phyloP scores from a whole-genome alignment of 2,329 filamentous ascomycete genomes.

The Colletotrichum plurivorum region DNA sequence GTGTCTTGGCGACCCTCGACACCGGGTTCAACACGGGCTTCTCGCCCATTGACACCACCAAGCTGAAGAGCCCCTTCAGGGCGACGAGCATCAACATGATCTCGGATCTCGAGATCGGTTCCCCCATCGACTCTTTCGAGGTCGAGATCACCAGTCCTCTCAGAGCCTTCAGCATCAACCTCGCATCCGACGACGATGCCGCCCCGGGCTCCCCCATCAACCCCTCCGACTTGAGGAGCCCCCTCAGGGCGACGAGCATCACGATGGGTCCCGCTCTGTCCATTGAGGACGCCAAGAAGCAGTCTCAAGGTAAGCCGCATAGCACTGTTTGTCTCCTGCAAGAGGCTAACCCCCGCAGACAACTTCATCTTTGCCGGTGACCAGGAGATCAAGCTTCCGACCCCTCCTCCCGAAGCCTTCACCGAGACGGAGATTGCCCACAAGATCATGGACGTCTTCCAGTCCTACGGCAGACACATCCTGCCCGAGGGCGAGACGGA shows the following conservation, averaged over 20 bases:
- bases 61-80: slow-evolving; percentile 29
- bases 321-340: neutral
- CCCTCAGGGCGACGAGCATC: slow-evolving; percentile 9
- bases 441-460: slow-evolving; percentile 36
- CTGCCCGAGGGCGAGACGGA: slow-evolving; percentile 33
- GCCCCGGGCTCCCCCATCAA: slow-evolving; percentile 19
- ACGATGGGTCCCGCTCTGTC: slow-evolving; percentile 13
- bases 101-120: slow-evolving; percentile 35
- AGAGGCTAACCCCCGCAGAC: slow-evolving; percentile 1
- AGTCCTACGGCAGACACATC: slow-evolving; percentile 33
- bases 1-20: slow-evolving; percentile 22
- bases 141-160: slow-evolving; percentile 25
- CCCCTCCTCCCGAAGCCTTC: slow-evolving; percentile 27
- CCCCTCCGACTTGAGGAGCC: slow-evolving; percentile 16
- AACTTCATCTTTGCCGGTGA: slow-evolving; percentile 14
- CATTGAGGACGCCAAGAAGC: slow-evolving; percentile 3
- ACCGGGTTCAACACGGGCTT: slow-evolving; percentile 35
- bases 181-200: slow-evolving; percentile 17
- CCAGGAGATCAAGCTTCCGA: slow-evolving; percentile 20
- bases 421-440: slow-evolving; percentile 34
- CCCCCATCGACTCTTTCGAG: slow-evolving; percentile 32
- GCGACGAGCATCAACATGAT: slow-evolving; percentile 27
- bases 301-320: neutral
- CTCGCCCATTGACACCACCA: slow-evolving; percentile 26
- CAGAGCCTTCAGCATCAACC: slow-evolving; percentile 30